Evolutionary conservation across 2,329 filamentous ascomycete genomes (phyloP).

Genomic region (Cadophora malorum): DNA sequence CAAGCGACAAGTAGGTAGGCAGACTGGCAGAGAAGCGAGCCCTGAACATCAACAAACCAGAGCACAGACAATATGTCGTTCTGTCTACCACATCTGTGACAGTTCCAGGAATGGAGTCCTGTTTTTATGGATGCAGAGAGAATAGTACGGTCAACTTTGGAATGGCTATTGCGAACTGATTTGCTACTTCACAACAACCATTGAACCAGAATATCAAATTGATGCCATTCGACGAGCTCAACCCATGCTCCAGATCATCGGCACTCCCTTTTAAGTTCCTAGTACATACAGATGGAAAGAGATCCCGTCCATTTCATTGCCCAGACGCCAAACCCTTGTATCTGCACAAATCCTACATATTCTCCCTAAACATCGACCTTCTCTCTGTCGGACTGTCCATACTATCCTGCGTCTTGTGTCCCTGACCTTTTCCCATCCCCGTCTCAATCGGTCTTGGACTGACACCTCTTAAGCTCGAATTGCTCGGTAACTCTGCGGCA

Average conservation of each 20-base stretch:
- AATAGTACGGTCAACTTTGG: no score
- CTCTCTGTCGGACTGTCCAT: conserved; percentile 69
- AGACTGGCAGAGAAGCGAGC: not conserved
- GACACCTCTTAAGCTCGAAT: conserved; percentile 69
- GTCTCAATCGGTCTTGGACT: conserved; percentile 76
- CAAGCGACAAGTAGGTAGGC: not conserved
- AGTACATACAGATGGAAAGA: conserved; percentile 17
- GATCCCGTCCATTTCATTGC: not conserved
- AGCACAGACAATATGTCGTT: no score
- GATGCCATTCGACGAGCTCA: not conserved
- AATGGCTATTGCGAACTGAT: no score
- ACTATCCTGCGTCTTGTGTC: conserved; percentile 34
- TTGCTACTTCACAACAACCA: not conserved
- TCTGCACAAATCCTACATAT: conserved; percentile 55
- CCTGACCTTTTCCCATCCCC: conserved; percentile 47
- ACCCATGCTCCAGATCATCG: conserved; percentile 8
- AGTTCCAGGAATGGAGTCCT: no score
- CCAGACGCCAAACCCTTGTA: conserved; percentile 20
- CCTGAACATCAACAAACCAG: not conserved
- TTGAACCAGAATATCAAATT: not conserved
- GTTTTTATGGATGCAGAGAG: no score
- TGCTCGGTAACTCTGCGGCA: conserved; percentile 64
- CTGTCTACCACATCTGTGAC: no score
- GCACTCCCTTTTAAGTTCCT: conserved; percentile 7
- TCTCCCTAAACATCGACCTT: conserved; percentile 73